Base-by-base conservation (phyloP, 495 filamentous ascomycete genomes). In the Diplogelasinospora grovesii region DNA sequence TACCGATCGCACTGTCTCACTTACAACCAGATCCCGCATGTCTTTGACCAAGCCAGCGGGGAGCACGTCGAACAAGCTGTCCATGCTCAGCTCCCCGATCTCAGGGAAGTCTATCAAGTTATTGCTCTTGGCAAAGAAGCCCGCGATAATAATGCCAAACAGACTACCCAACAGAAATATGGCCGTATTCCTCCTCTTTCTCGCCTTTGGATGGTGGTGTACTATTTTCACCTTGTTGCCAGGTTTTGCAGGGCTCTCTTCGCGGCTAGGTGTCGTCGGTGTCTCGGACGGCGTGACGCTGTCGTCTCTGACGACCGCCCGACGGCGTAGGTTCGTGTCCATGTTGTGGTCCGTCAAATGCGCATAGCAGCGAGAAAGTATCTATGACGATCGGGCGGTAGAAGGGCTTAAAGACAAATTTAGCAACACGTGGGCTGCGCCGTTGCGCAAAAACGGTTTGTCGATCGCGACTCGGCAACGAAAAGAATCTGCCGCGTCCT, bases 121-220 rank as follows among this genome's bases (percentile, higher is more conserved):
- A 63, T 86, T 84, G 56, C 75, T 85, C 35, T 80, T 75, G 14
- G 87, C 89, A 48, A 96, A 89, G 60, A 93, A 83, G 27, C 85
- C 77, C 3, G 89, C 89, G 20, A 82, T 68, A 8, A 86, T 64
- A 40, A 96, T 70, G 14, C 89, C 89, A 55, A 93, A 89, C 24
- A 95, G 48, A 22, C 85, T 86, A 21, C 89, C 89, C 24, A 95
- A 60, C 6, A 78, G 55, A 65, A 96, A 96, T 26, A 95, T 85
- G 36, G 88, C 76, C 1, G 79, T 78, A 63, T 76, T 82, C 36
- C 79, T 78, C 40, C 86, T 77, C 59, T 86, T 89, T 38, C 70
- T 66, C 15, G 66, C 69, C 50, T 73, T 71, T 3, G 67, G 45
- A 42, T 50, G 35, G 34, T 60, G 45, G 56, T 63, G 48, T 61